phyloP scores from a whole-genome alignment of 225 moss, liverwort and hornwort species.

The Asterella californica region DNA sequence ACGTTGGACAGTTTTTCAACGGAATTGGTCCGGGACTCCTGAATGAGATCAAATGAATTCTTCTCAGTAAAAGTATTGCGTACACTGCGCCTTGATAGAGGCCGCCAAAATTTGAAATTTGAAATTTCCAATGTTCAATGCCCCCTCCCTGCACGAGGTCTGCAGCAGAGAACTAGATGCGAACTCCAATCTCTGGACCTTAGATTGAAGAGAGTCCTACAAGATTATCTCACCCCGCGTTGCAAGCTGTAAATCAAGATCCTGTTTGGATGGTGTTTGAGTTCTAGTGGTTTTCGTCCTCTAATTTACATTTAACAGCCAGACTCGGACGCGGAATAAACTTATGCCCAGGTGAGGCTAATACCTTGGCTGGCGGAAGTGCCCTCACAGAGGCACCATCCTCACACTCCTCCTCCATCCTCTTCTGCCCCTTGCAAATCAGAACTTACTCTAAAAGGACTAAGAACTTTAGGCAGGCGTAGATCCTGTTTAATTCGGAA shows the following conservation, averaged over 20 bases:
- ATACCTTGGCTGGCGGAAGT: neutral
- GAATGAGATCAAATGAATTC: conserved; percentile 53
- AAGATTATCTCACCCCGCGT: neutral
- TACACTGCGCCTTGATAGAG: too few species aligned
- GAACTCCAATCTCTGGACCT: neutral
- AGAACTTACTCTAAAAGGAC: neutral
- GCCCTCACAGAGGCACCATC: neutral
- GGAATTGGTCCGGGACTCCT: conserved; percentile 70
- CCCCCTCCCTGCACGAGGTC: neutral
- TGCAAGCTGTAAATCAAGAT: neutral
- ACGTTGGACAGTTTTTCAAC: conserved; percentile 78
- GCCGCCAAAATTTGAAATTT: neutral
- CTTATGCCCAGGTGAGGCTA: neutral
- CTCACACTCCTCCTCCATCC: neutral
- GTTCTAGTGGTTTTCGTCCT: neutral
- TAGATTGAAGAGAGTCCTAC: neutral
- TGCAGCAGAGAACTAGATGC: neutral
- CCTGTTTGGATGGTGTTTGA: neutral
- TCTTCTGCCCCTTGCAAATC: neutral
- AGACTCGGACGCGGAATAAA: neutral
- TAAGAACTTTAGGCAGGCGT: neutral
- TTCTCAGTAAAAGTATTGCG: neutral
- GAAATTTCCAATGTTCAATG: neutral
- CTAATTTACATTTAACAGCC: neutral
- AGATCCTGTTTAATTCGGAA: neutral